Base-by-base conservation (phyloP, 169 alveolate species). In the Cryptosporidium meleagridis region DNA sequence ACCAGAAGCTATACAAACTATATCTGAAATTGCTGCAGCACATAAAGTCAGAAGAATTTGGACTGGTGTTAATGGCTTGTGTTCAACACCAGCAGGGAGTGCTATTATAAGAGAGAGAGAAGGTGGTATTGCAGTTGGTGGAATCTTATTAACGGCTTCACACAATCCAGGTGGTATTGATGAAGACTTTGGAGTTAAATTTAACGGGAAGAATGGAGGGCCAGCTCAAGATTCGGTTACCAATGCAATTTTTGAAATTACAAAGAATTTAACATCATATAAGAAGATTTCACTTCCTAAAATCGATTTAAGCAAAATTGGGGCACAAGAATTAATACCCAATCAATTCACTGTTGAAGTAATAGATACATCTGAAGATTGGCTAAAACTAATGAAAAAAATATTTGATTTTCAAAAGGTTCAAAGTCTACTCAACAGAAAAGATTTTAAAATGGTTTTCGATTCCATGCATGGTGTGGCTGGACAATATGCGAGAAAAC, bases 111-210 rank as follows among this genome's bases (percentile, higher is more conserved):
- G 99, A 71, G 93, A 93, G 48, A 92, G 95, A 3, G 94, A 93
- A 55, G 94, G 93, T 2, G 96, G 96, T 41, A 85, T 86, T 61
- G 94, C 97, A 59, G 93, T 94, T 59, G 99, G 98, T n/a, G 99
- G 97, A 4, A 93, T 97, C 39, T 87, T 97, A 48, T 91, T 97
- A 18, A 96, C 99, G 29, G 99, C 99, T 21, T 94, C 97, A 45
- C 99, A 97, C 87, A 97, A 97, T 87, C 99, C 99, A 35, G 99
- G 98, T 33, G 99, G 99, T 10, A 94, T 95, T 55, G 94, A 96
- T 55, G 96, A 94, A 12, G 99, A 97, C 92, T 96, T 97, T 91
- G 99, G 99, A 52, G 95, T 97, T 68, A 97, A 97, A 91, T 96
- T 94, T 93, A 96, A 97, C 92, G 92, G 96, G 9, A 92, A 91